Percentiles rank a stretch among this genome's conserved stretches.
Conservation (phyloP, 2,329 filamentous ascomycete genomes). For the Xylariaceae sp. region DNA sequence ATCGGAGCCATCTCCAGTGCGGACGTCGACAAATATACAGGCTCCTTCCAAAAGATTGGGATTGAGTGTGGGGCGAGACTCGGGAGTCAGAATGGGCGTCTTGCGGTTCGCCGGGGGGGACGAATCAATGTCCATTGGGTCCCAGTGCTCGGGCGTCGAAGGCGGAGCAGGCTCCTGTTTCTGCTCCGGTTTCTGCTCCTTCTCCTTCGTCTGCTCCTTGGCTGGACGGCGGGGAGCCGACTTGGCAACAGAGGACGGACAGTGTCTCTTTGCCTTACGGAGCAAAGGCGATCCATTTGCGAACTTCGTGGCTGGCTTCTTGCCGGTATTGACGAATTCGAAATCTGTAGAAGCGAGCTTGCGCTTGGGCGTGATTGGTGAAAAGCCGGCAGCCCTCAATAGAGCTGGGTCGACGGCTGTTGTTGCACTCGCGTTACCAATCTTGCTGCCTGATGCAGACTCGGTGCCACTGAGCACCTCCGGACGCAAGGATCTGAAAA, state of each 20-base stretch:
- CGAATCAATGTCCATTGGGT: constrained; percentile 27
- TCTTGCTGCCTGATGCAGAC: constrained; percentile 41
- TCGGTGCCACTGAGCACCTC: too few species aligned
- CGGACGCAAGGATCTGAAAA: too few species aligned
- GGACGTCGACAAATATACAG: constrained; percentile 77
- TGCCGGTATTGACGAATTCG: too few species aligned
- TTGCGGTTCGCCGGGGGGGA: constrained; percentile 15
- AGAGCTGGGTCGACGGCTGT: constrained; percentile 50
- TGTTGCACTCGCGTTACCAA: constrained; percentile 60
- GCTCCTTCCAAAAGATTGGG: constrained; percentile 59
- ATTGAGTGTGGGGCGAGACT: constrained; percentile 49
- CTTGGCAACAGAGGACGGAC: constrained; percentile 18
- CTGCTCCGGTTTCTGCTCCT: too few species aligned
- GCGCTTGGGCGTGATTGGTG: background rate
- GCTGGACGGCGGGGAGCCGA: too few species aligned
- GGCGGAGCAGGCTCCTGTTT: too few species aligned
- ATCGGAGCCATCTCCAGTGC: constrained; percentile 75
- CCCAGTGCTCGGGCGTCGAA: too few species aligned
- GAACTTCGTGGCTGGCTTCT: too few species aligned
- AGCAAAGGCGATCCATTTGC: constrained; percentile 21
- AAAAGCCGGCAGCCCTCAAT: constrained; percentile 18
- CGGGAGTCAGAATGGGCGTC: constrained; percentile 54
- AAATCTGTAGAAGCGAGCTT: background rate
- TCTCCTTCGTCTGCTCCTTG: constrained; percentile 34
- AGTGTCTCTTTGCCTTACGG: constrained; percentile 46